phyloP scores from a whole-genome alignment of 805 yeast genomes.

The Metschnikowia cubensis region DNA sequence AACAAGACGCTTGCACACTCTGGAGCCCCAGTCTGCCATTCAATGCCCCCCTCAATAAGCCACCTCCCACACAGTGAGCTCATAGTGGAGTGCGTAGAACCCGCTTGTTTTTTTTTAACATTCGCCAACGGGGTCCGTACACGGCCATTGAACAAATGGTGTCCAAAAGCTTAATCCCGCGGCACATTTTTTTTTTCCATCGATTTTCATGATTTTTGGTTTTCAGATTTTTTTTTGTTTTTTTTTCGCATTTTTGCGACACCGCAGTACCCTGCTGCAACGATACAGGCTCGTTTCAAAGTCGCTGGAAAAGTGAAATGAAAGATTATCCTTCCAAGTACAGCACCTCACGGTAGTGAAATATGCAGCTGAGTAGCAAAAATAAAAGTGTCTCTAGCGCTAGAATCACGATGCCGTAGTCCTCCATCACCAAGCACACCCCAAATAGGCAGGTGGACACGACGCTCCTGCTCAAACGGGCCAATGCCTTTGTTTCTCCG shows the following conservation, averaged over 20 bases:
- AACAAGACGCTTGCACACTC: too few species aligned
- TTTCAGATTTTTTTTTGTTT: neutral
- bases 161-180: neutral
- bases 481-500: neutral
- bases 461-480: neutral
- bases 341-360: neutral
- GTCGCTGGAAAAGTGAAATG: neutral
- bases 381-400: neutral
- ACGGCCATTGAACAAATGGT: neutral
- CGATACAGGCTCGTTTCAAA: constrained; percentile 4
- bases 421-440: neutral
- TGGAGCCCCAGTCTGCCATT: too few species aligned
- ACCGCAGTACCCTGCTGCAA: constrained; percentile 2
- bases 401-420: neutral
- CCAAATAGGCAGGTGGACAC: neutral
- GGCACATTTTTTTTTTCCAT: neutral
- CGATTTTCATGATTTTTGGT: too few species aligned
- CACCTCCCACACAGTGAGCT: too few species aligned
- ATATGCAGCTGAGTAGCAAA: neutral
- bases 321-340: neutral
- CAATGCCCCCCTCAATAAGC: too few species aligned
- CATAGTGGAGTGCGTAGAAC: too few species aligned
- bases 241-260: neutral
- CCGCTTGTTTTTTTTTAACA: neutral
- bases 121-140: neutral